Evolutionary conservation across 2,329 filamentous ascomycete species (phyloP), one percentile per base, ranked within the genome.

Genomic region (Dothiorella sarmentorum): DNA sequence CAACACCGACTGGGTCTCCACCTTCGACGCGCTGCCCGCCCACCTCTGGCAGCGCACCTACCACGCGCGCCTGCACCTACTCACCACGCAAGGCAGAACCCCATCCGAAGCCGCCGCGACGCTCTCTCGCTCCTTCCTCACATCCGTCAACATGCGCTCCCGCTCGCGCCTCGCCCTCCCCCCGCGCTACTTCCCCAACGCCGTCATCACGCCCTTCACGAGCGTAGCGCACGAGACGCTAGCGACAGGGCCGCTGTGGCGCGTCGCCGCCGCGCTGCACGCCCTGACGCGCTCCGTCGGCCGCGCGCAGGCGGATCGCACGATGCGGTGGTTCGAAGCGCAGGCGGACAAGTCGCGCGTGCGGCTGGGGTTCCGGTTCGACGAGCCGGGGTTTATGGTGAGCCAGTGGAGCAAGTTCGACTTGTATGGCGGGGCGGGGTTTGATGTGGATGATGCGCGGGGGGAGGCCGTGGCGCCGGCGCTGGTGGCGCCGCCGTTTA

Each of bases 321-420:
- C 53, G 7, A 18, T 29, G 27, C 40, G 42, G 11, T 57, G 53
- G 53, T 37, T 57, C 29, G 42, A 40, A 3, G 53, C 53, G 15
- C 40, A 38, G 42, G 40, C 53, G 22, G 53, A 57, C 20, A 44
- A 27, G 29, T n/a, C 29, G 3, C 13, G 24, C 18, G 11, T 57
- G 7, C 2, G 11, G 3, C 24, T n/a, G 29, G 53, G 27, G 3
- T 45, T 57, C 15, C 13, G n/a, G 5, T 27, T 9, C 7, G 24
- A 27, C 11, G 3, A 15, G 11, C 40, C 40, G 1, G 27, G 27
- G 29, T 24, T 42, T 29, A 57, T 57, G 40, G 7, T 45, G n/a
- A 57, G 40, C 29, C 18, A 17, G 27, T 57, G 53, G 53, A 45
- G 31, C 53, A 44, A 45, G 27, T 57, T 57, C 31, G 40, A 44